Percentiles rank a stretch among this genome's conserved stretches.
Evolutionary conservation across 2,329 filamentous ascomycete species (phyloP).

Genomic region (Elsinoe australis): DNA sequence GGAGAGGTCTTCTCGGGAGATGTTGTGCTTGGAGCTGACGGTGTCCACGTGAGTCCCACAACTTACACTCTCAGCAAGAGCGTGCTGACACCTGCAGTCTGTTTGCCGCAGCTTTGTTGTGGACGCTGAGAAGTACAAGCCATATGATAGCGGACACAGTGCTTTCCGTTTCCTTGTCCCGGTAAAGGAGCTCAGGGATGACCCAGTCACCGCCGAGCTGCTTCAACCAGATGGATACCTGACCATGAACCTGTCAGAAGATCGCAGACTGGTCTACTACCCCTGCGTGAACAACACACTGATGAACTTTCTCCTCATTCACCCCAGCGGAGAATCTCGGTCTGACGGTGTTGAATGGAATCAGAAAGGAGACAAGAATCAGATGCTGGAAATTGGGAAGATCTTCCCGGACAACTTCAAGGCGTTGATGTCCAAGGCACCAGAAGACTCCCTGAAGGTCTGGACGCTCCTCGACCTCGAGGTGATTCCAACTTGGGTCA

Average conservation of each 20-base stretch:
- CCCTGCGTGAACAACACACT: slow-evolving; percentile 41
- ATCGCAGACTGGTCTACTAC: slow-evolving; percentile 42
- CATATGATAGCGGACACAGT: slow-evolving; percentile 42
- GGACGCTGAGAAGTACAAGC: slow-evolving; percentile 22
- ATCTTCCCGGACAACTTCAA: slow-evolving; percentile 32
- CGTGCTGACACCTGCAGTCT: slow-evolving; percentile 19
- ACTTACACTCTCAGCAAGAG: neutral
- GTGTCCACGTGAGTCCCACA: slow-evolving; percentile 23
- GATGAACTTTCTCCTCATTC: slow-evolving; percentile 41
- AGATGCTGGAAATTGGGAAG: slow-evolving; percentile 36
- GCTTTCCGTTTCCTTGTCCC: slow-evolving; percentile 52
- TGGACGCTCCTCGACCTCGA: slow-evolving; percentile 59
- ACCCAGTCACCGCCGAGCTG: slow-evolving; percentile 30
- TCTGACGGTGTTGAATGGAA: slow-evolving; percentile 29
- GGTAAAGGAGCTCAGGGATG: slow-evolving; percentile 29
- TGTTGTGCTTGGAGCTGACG: slow-evolving; percentile 30
- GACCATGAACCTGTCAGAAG: slow-evolving; percentile 38
- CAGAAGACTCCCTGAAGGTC: slow-evolving; percentile 38
- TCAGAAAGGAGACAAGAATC: slow-evolving; percentile 31
- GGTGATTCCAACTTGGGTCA: slow-evolving; percentile 48
- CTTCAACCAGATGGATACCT: slow-evolving; percentile 33
- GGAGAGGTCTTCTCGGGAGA: slow-evolving; percentile 26
- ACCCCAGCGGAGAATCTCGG: slow-evolving; percentile 31
- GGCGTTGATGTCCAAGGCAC: slow-evolving; percentile 34
- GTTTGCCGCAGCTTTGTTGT: slow-evolving; percentile 22